Evolutionary conservation across 306 rosid genomes (phyloP).

Genomic region (Rubus idaeus): DNA sequence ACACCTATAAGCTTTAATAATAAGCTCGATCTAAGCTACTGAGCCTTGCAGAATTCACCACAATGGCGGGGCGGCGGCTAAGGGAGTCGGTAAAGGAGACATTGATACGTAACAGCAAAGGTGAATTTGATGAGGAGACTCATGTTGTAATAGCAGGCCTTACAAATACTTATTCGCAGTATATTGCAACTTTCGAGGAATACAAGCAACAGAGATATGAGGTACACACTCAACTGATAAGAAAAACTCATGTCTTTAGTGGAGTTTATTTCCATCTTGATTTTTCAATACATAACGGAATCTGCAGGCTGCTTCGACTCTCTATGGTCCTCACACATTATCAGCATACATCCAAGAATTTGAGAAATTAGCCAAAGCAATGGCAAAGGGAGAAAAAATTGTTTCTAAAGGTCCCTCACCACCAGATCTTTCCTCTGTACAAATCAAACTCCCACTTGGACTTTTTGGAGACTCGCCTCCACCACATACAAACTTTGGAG

Average conservation of each 20-base stretch:
- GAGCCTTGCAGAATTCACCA: conserved; percentile 68
- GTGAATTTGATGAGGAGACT: conserved; percentile 54
- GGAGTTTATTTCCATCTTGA: not conserved
- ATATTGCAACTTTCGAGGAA: conserved; percentile 78
- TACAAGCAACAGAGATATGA: conserved; percentile 74
- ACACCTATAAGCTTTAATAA: not conserved
- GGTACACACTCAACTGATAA: conserved; percentile 32
- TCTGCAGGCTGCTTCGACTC: conserved; percentile 79
- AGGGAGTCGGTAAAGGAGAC: conserved; percentile 75
- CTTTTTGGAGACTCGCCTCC: conserved; percentile 57
- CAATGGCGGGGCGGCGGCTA: conserved; percentile 81
- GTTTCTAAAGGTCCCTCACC: conserved; percentile 46
- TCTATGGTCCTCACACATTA: conserved; percentile 83
- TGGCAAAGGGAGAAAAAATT: conserved; percentile 53
- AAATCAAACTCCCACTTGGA: conserved; percentile 26
- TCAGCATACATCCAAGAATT: conserved; percentile 88
- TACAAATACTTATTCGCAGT: conserved; percentile 81
- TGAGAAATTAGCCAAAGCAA: conserved; percentile 64
- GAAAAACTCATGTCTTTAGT: not conserved
- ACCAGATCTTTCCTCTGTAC: conserved; percentile 68
- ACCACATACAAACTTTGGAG: conserved; percentile 52
- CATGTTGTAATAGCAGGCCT: conserved; percentile 77
- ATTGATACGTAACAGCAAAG: conserved; percentile 43
- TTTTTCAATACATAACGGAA: not conserved
- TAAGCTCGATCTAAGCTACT: conserved; percentile 7